A percentile compares a stretch with the other conserved stretches of the same genome.
Conservation (phyloP, 208 protist species). For the Leishmania turanica region DNA sequence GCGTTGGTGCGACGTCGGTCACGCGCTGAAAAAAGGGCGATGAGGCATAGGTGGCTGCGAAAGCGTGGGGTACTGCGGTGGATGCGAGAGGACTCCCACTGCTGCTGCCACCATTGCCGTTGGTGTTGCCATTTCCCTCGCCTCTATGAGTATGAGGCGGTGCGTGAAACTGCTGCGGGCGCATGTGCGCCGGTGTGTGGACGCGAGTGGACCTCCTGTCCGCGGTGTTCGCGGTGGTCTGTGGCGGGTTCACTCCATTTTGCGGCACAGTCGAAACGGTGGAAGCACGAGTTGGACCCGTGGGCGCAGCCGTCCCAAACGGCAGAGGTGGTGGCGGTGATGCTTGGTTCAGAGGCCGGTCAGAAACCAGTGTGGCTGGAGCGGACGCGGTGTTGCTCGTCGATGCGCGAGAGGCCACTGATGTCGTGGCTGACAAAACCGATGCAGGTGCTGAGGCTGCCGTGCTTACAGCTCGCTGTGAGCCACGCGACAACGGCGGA, state of each 20-base stretch:
- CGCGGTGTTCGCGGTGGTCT: neutral
- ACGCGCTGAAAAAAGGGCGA: conserved; percentile 32
- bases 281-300: too few species aligned
- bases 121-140: neutral
- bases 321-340: neutral
- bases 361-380: neutral
- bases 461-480: neutral
- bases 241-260: neutral
- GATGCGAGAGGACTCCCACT: neutral
- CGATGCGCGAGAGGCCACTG: neutral
- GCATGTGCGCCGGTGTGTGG: neutral
- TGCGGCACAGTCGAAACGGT: neutral
- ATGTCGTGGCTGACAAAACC: neutral
- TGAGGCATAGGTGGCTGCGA: neutral
- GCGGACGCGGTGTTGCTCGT: neutral
- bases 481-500: conserved; percentile 7
- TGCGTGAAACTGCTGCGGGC: neutral
- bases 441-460: neutral
- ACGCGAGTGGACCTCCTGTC: neutral
- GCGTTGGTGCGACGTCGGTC: neutral
- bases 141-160: neutral
- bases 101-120: neutral
- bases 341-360: neutral
- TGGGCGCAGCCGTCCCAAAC: neutral
- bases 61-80: neutral